phyloP scores from a whole-genome alignment of 768 basidiomycete species.

The Phallus indusiatus region DNA sequence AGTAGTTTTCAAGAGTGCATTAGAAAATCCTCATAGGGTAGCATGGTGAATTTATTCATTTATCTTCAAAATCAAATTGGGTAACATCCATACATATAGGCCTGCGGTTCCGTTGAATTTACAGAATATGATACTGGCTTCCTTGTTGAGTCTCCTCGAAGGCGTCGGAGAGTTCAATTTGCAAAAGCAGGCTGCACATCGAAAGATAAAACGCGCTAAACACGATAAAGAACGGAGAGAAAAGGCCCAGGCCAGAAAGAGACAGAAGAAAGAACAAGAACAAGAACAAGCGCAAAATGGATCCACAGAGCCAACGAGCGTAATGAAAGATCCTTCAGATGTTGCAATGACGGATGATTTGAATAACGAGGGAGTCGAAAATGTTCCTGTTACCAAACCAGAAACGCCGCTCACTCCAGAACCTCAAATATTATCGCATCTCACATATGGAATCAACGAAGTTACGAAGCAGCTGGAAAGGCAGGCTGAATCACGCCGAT shows the following conservation, averaged over 20 bases:
- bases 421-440: conserved; percentile 37
- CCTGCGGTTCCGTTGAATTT: conserved; percentile 51
- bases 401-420: conserved; percentile 5
- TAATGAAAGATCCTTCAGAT: background rate
- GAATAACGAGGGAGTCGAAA: background rate
- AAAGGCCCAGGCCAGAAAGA: conserved; percentile 23
- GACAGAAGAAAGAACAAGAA: background rate
- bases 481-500: conserved; percentile 31
- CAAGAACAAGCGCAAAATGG: background rate
- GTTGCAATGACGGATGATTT: background rate
- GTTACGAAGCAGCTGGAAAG: conserved; percentile 66
- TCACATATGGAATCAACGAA: conserved; percentile 66
- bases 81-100: conserved; percentile 29
- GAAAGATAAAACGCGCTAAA: conserved; percentile 16
- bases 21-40: conserved; percentile 65
- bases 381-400: background rate
- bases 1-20: conserved; percentile 55
- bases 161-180: conserved; percentile 38
- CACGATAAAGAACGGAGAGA: conserved; percentile 28
- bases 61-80: background rate
- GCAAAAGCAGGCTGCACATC: background rate
- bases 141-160: conserved; percentile 35
- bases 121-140: conserved; percentile 50
- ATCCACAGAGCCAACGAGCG: background rate
- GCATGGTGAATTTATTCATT: conserved; percentile 46